These are phyloP conservation scores for Dothideomycetes sp. DNA, from an alignment of 2,329 filamentous ascomycete genomes.

Conservation along the genomic window DNA sequence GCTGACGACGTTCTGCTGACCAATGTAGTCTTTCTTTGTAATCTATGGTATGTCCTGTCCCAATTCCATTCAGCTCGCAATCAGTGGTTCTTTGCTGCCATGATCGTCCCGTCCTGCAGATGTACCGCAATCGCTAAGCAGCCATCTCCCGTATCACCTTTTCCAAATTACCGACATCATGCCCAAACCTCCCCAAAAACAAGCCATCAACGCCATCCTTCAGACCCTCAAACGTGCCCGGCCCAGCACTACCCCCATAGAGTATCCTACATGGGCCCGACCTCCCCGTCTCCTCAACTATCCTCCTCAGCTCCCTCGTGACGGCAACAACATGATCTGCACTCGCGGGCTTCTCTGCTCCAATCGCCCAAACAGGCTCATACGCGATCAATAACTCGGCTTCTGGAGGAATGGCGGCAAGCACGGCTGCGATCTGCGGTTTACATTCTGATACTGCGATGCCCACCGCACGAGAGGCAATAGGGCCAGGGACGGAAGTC, in stretches of 20 bases:
- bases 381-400: slow-evolving; percentile 70
- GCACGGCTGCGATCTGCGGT: slow-evolving; percentile 52
- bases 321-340: slow-evolving; percentile 64
- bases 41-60: too few species aligned
- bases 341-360: slow-evolving; percentile 58
- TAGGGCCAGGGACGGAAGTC: slow-evolving; percentile 34
- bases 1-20: too few species aligned
- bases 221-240: slow-evolving; percentile 60
- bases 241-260: slow-evolving; percentile 75
- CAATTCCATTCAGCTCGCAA: too few species aligned
- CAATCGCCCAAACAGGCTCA: slow-evolving; percentile 85
- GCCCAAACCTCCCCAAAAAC: slow-evolving; percentile 72
- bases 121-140: too few species aligned
- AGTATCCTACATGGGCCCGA: slow-evolving; percentile 55
- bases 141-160: slow-evolving; percentile 64
- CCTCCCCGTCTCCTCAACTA: slow-evolving; percentile 32
- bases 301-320: slow-evolving; percentile 51
- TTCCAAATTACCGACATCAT: slow-evolving; percentile 61
- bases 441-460: slow-evolving; percentile 55
- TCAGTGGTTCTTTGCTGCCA: too few species aligned
- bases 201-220: slow-evolving; percentile 64
- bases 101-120: too few species aligned
- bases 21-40: too few species aligned
- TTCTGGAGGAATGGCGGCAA: slow-evolving; percentile 48
- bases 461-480: slow-evolving; percentile 39